phyloP scores from a whole-genome alignment of 805 yeast species.

The Debaryomyces maramus region DNA sequence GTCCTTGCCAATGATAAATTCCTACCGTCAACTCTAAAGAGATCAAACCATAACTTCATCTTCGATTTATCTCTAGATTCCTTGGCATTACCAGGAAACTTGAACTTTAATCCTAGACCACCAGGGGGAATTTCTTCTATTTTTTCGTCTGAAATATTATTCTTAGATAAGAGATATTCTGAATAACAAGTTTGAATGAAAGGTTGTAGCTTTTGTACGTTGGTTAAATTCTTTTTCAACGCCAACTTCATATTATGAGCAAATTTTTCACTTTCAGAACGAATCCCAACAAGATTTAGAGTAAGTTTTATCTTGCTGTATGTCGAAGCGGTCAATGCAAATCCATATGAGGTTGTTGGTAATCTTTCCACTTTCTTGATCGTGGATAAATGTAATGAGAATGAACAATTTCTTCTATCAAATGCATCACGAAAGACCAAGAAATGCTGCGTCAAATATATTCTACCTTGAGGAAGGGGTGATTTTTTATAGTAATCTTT shows the following conservation, averaged over 20 bases:
- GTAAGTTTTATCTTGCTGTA: conserved; percentile 62
- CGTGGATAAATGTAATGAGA: conserved; percentile 73
- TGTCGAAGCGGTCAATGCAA: conserved; percentile 73
- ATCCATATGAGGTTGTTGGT: conserved; percentile 72
- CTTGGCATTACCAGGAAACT: conserved; percentile 87
- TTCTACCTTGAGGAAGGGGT: conserved; percentile 52
- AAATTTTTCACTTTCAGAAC: conserved; percentile 78
- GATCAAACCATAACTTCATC: conserved; percentile 91
- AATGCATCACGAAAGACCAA: conserved; percentile 71
- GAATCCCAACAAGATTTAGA: conserved; percentile 74
- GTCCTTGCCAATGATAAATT: conserved; percentile 74
- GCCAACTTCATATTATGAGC: conserved; percentile 64
- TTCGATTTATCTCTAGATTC: conserved; percentile 78
- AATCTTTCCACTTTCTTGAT: conserved; percentile 83
- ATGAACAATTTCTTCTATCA: conserved; percentile 65
- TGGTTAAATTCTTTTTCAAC: conserved; percentile 60
- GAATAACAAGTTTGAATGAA: conserved; percentile 78
- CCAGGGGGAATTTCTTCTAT: conserved; percentile 64
- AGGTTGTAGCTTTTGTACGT: conserved; percentile 60
- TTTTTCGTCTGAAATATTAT: conserved; percentile 43
- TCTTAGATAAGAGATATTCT: conserved; percentile 71
- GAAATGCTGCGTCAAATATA: conserved; percentile 75
- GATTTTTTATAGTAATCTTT: conserved; percentile 20
- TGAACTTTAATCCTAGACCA: conserved; percentile 82
- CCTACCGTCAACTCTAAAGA: conserved; percentile 79